phyloP scores from a whole-genome alignment of 208 protist species.

The Spongospora subterranea region DNA sequence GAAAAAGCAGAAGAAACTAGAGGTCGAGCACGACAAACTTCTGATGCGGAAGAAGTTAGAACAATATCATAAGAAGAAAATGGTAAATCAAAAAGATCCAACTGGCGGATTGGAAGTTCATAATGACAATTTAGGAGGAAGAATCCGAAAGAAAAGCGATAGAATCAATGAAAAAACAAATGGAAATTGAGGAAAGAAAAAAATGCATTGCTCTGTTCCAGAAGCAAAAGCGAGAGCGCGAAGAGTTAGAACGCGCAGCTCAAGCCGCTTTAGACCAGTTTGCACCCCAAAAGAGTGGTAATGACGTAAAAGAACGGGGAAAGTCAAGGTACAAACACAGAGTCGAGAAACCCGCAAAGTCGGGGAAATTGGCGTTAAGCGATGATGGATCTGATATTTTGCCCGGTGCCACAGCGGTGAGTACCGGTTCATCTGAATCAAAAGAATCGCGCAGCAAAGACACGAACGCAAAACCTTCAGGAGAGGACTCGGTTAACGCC shows the following conservation, averaged over 20 bases:
- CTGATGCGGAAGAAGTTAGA: slow-evolving; percentile 10
- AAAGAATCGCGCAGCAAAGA: too few species aligned
- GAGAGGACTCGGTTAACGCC: too few species aligned
- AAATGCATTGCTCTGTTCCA: slow-evolving; percentile 34
- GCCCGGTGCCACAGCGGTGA: too few species aligned
- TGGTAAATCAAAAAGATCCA: not conserved
- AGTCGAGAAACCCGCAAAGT: too few species aligned
- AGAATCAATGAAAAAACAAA: not conserved
- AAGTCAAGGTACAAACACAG: too few species aligned
- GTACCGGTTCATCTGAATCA: too few species aligned
- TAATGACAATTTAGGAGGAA: slow-evolving; percentile 22
- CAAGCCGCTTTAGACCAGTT: too few species aligned
- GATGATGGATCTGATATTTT: too few species aligned
- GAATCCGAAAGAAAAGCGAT: not conserved
- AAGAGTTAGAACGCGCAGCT: not conserved
- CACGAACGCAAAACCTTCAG: too few species aligned
- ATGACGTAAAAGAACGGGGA: too few species aligned
- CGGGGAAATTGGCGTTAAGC: too few species aligned
- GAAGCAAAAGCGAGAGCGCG: slow-evolving; percentile 19
- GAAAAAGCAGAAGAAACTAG: not conserved
- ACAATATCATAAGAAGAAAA: slow-evolving; percentile 46
- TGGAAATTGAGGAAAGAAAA: not conserved
- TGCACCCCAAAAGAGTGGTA: too few species aligned
- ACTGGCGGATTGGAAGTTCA: not conserved
- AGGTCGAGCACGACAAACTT: not conserved